These are phyloP conservation scores for Cicer judaicum DNA, from an alignment of 306 rosid genomes.

Conservation along the genomic window DNA sequence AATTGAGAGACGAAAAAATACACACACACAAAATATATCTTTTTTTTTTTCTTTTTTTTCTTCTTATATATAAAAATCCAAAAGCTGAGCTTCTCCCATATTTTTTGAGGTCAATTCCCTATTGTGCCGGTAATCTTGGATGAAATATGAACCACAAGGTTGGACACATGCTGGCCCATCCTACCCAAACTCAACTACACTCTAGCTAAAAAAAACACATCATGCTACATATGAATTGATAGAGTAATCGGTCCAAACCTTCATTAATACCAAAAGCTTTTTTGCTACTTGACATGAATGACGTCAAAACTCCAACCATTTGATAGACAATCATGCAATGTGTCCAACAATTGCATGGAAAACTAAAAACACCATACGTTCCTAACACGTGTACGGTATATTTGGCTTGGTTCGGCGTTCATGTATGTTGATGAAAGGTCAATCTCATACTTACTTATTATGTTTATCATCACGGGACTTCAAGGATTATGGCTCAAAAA, in stretches of 20 bases:
- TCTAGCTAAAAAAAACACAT: neutral
- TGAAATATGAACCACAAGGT: slow-evolving; percentile 37
- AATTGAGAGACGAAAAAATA: neutral
- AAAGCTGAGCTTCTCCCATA: slow-evolving; percentile 12
- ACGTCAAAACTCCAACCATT: slow-evolving; percentile 13
- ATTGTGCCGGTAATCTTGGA: slow-evolving; percentile 33
- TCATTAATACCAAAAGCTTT: slow-evolving; percentile 47
- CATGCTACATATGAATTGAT: slow-evolving; percentile 12
- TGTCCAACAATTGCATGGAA: slow-evolving; percentile 40
- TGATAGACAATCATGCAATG: slow-evolving; percentile 6
- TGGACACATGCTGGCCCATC: slow-evolving; percentile 35
- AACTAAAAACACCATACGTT: slow-evolving; percentile 34
- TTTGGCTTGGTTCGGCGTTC: slow-evolving; percentile 22
- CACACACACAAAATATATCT: neutral
- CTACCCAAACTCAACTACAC: slow-evolving; percentile 13
- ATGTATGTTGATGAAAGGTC: slow-evolving; percentile 29
- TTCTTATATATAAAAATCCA: slow-evolving; percentile 43
- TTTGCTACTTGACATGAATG: slow-evolving; percentile 3
- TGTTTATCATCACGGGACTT: too few relatives aligned
- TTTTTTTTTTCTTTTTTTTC: too few relatives aligned
- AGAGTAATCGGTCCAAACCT: slow-evolving; percentile 20
- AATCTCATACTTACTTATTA: neutral
- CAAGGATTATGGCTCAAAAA: too few relatives aligned
- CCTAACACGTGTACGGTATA: slow-evolving; percentile 64
- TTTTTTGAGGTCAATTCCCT: slow-evolving; percentile 40